Base-by-base conservation (phyloP, 2,329 filamentous ascomycete species). In the Bretziella fagacearum region DNA sequence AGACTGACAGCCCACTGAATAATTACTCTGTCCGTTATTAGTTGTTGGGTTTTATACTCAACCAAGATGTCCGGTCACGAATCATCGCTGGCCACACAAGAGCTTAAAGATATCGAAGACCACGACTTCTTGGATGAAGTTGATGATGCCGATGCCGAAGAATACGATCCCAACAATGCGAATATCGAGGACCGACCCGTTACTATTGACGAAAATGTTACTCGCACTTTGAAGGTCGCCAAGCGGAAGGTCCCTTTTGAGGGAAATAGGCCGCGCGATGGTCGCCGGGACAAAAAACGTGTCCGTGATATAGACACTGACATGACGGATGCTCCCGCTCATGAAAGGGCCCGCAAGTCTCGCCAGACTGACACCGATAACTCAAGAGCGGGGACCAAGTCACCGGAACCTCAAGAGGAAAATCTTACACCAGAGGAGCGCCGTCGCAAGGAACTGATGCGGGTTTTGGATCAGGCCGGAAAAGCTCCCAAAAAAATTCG, bases 391-490 rank as follows among this genome's bases (percentile, higher is more conserved):
- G 56, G 59, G 17, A 67, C 65, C 54, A 56, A 58, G 11, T 53
- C 63, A 1, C 62, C 65, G 17, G 69, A 69, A 2, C 74, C 79
- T 50, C 72, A 77, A 4, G 77, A 84, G 52, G 84, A 93, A 52
- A 70, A 80, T 52, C 63, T 96, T 55, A 81, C 82, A 17, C 84
- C 86, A 1, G 85, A 91, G 62, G 84, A 94, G 65, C 74, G 84
- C 56, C 77, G 87, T 55, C 79, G 81, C 56, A 73, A 84, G 54
- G 87, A 85, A 17, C 77, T 98, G 46, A 84, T 94, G 57, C 74
- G 79, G 54, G 82, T 84, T 48, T 84, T 96, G 65, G 84, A 94
- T 60, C 83, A 83, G 48, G 86, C 87, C 1, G 69, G 93, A 55
- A 93, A 93, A 66, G 54, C 56, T 8, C 71, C 68, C 47, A 84